Evolutionary conservation across 1,284 basidiomycete genomes (phyloP).

Genomic region (Porodaedalea pini): DNA sequence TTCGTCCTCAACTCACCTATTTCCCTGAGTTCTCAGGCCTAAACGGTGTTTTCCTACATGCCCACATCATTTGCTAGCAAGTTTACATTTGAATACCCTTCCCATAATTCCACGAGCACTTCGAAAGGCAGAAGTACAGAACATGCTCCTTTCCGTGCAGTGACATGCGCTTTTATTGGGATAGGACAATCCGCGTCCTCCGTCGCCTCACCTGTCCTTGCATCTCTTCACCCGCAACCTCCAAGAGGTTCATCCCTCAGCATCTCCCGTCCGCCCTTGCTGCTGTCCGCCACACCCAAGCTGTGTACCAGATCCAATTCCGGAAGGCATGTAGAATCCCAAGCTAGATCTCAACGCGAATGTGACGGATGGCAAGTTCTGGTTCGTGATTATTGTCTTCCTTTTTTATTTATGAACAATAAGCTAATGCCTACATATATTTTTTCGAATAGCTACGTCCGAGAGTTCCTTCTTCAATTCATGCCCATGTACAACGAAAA

Average conservation of each 20-base stretch:
- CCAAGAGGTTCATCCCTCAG: constrained; percentile 37
- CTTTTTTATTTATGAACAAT: not conserved
- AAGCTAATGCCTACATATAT: constrained; percentile 6
- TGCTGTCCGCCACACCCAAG: constrained; percentile 78
- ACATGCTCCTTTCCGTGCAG: too few relatives aligned
- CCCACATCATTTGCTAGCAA: too few relatives aligned
- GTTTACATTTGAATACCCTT: too few relatives aligned
- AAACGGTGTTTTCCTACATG: too few relatives aligned
- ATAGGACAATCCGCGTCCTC: too few relatives aligned
- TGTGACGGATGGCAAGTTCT: constrained; percentile 86
- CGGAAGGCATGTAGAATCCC: constrained; percentile 81
- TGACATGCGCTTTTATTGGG: too few relatives aligned
- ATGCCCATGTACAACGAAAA: too few relatives aligned
- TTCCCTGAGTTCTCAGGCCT: too few relatives aligned
- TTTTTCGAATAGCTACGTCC: constrained; percentile 76
- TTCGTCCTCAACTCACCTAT: too few relatives aligned
- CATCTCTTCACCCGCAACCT: constrained; percentile 33
- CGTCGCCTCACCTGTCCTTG: constrained; percentile 29
- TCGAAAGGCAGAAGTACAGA: too few relatives aligned
- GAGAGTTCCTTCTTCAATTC: constrained; percentile 96
- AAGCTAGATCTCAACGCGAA: constrained; percentile 82
- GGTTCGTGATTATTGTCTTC: constrained; percentile 43
- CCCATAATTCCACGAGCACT: too few relatives aligned
- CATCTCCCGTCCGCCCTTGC: constrained; percentile 67
- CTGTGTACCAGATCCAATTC: constrained; percentile 76